Evolutionary conservation across 306 rosid genomes (phyloP).

Genomic region (Lupinus albus): DNA sequence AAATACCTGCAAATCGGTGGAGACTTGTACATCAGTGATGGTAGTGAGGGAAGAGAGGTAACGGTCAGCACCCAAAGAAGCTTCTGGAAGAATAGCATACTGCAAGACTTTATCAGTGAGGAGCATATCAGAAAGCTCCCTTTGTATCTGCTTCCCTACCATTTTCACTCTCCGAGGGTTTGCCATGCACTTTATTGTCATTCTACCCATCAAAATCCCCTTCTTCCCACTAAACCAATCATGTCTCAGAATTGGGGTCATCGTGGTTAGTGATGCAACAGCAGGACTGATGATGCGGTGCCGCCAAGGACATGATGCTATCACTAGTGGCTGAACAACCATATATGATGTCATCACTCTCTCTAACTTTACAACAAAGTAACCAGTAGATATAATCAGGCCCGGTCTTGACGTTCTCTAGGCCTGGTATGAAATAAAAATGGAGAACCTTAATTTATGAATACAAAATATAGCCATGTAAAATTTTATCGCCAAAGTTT

Average conservation of each 20-base stretch:
- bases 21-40: constrained; percentile 82
- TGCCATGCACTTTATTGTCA: constrained; percentile 66
- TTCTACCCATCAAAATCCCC: too few species aligned
- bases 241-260: constrained; percentile 28
- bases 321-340: constrained; percentile 44
- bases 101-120: constrained; percentile 76
- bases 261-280: background rate
- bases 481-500: too few species aligned
- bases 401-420: too few species aligned
- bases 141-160: constrained; percentile 88
- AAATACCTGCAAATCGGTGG: constrained; percentile 82
- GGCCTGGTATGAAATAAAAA: too few species aligned
- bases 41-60: constrained; percentile 90
- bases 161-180: constrained; percentile 86
- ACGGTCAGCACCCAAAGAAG: constrained; percentile 84
- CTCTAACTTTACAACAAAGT: too few species aligned
- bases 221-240: constrained; percentile 30
- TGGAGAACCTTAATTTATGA: too few species aligned
- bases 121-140: constrained; percentile 94
- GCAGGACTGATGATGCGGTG: constrained; percentile 7
- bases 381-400: too few species aligned
- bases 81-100: constrained; percentile 81
- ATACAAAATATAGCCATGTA: too few species aligned
- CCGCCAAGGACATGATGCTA: constrained; percentile 6
- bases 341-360: constrained; percentile 52